Evolutionary conservation across 1,284 basidiomycete species (phyloP).

Genomic region (Trichosporon faecale): DNA sequence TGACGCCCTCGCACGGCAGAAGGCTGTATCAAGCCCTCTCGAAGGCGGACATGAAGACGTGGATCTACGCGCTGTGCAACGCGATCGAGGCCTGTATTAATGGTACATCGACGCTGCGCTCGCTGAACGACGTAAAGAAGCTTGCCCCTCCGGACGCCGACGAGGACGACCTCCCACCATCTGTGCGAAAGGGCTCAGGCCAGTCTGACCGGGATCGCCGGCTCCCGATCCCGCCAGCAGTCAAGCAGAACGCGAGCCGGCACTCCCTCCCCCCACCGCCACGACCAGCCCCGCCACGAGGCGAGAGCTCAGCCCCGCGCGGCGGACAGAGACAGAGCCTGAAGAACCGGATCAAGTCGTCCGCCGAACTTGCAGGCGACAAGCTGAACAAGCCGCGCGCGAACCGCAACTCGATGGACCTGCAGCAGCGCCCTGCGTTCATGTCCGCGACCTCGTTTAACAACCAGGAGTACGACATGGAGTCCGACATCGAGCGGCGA

Average conservation of each 20-base stretch:
- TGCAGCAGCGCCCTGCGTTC: constrained; percentile 24
- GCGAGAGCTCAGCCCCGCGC: constrained; percentile 6
- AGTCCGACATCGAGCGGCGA: constrained; percentile 43
- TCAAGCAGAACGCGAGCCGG: constrained; percentile 17
- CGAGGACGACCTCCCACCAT: neutral
- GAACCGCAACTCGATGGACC: constrained; percentile 22
- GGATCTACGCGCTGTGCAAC: constrained; percentile 56
- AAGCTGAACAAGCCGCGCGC: constrained; percentile 25
- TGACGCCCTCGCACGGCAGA: constrained; percentile 54
- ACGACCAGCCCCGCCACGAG: constrained; percentile 29
- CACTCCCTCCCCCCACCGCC: constrained; percentile 39
- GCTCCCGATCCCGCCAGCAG: constrained; percentile 5
- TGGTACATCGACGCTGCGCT: constrained; percentile 53
- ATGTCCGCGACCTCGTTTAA: neutral
- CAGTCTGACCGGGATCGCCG: neutral
- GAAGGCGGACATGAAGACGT: constrained; percentile 54
- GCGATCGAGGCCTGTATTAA: constrained; percentile 58
- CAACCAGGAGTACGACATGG: constrained; percentile 12
- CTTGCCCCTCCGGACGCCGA: neutral
- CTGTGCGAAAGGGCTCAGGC: neutral
- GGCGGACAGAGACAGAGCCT: constrained; percentile 36
- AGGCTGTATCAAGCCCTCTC: constrained; percentile 56
- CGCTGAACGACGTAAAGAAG: constrained; percentile 32
- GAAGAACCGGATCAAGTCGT: constrained; percentile 41
- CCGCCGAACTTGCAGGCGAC: constrained; percentile 35